A percentile compares a stretch with the other conserved stretches of the same genome.
These are phyloP conservation scores for Candida succiphila DNA, from an alignment of 805 yeast genomes.

Conservation along the genomic window DNA sequence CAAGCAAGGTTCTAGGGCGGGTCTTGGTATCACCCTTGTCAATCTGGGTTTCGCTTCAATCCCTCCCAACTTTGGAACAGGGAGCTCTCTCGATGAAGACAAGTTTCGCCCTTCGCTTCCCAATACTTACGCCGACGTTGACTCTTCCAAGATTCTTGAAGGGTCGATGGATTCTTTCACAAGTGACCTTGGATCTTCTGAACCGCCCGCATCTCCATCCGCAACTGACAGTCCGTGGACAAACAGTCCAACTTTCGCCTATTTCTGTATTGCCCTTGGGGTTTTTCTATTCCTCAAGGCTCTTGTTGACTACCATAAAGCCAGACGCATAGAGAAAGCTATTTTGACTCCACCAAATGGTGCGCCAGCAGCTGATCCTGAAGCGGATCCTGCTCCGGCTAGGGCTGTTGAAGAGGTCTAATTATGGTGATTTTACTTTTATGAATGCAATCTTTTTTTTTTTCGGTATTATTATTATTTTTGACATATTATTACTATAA, in stretches of 20 bases:
- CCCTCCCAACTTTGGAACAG: slow-evolving; percentile 27
- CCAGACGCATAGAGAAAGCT: slow-evolving; percentile 64
- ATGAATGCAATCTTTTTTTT: background rate
- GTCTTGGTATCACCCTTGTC: slow-evolving; percentile 77
- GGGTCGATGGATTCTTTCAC: slow-evolving; percentile 18
- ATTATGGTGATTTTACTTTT: background rate
- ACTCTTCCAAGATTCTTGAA: slow-evolving; percentile 9
- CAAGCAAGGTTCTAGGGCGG: slow-evolving; percentile 88
- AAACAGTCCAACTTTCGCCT: slow-evolving; percentile 45
- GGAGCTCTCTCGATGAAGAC: slow-evolving; percentile 10
- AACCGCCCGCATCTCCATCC: slow-evolving; percentile 2
- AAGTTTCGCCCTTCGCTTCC: slow-evolving; percentile 52
- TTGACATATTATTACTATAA: too few relatives aligned
- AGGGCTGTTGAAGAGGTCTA: background rate
- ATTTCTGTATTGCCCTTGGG: slow-evolving; percentile 60
- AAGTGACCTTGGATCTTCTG: slow-evolving; percentile 11
- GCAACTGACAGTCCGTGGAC: slow-evolving; percentile 7
- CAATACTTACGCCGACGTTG: slow-evolving; percentile 38
- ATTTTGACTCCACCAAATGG: slow-evolving; percentile 23
- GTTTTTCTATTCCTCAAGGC: slow-evolving; percentile 55
- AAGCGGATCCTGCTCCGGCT: background rate
- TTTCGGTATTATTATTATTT: background rate
- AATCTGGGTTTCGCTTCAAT: slow-evolving; percentile 54
- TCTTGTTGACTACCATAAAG: slow-evolving; percentile 59
- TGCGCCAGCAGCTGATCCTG: background rate